Base-by-base conservation (phyloP, 257 asterid species). In the Paraleonurus japonicus region DNA sequence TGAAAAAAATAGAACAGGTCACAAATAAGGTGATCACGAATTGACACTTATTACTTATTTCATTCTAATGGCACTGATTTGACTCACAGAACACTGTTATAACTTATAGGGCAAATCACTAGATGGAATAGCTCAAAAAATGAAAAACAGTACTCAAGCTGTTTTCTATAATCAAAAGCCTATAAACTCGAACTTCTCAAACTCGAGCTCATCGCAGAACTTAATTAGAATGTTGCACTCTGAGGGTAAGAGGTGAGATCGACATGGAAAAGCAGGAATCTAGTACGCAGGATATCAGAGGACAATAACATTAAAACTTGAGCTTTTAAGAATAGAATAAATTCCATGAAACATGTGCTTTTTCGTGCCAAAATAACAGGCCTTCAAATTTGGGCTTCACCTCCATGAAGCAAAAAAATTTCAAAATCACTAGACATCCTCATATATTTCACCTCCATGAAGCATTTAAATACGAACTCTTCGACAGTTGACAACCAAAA, bases 401-500 rank as follows among this genome's bases (percentile, higher is more conserved):
- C 3, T 30, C 60, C 59, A 41, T 32, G 28, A 39, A 51, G 53
- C 48, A 50, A 37, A 41, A 51, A 47, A 30, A 35, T 45, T 47
- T 47, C 45, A 47, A 55, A 75, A 70, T 67, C 32, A 57, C 37
- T 27, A 48, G 53, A 27, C 43, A 60, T 69, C 32, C 69, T 24
- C 5, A 55, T 4, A 11, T n/a, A n/a, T n/a, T n/a, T n/a, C n/a
- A n/a, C n/a, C n/a, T 54, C 7, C 28, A 1, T 8, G 53, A 74
- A 72, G 72, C 77, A 48, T 48, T 27, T 28, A 9, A 32, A 45
- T 41, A 75, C 81, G 23, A 83, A 90, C 97, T 76, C 78, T 58
- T 79, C 61, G 48, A 67, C 65, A 78, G 65, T 65, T 81, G 78
- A 75, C 72, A 69, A 77, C 90, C 98, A n/a, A n/a, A n/a, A 90